These are phyloP conservation scores for Ganoderma meredithae DNA, from an alignment of 1,284 basidiomycete species.

Conservation along the genomic window DNA sequence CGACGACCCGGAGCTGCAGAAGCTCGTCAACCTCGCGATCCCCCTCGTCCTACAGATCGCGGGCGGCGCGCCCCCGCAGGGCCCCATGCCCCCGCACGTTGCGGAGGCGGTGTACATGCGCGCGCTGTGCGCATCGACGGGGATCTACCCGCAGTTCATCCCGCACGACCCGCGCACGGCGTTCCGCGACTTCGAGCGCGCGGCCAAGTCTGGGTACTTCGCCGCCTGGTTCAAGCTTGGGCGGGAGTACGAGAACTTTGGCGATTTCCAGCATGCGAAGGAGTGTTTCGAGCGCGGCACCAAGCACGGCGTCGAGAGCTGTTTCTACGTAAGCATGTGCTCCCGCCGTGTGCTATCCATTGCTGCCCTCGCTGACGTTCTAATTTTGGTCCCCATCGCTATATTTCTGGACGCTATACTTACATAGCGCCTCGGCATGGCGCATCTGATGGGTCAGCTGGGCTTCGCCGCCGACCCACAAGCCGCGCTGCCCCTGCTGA, in stretches of 20 bases:
- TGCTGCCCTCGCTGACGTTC: background rate
- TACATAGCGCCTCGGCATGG: constrained; percentile 87
- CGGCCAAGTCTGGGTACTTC: constrained; percentile 76
- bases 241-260: constrained; percentile 90
- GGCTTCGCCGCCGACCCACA: constrained; percentile 62
- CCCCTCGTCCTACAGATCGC: constrained; percentile 66
- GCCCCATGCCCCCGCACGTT: constrained; percentile 54
- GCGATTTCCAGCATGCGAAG: constrained; percentile 55
- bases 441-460: constrained; percentile 88
- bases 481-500: constrained; percentile 75
- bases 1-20: constrained; percentile 66
- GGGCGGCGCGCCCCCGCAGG: constrained; percentile 33
- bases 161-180: constrained; percentile 78
- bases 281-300: constrained; percentile 38
- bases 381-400: background rate
- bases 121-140: constrained; percentile 75
- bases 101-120: constrained; percentile 81
- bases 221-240: constrained; percentile 91
- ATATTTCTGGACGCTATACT: constrained; percentile 8
- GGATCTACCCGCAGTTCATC: constrained; percentile 67
- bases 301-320: constrained; percentile 36
- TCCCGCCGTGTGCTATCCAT: background rate
- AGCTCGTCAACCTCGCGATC: constrained; percentile 73
- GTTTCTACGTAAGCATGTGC: constrained; percentile 33
- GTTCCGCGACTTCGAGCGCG: constrained; percentile 88